Percentiles rank a stretch among this genome's conserved stretches.
phyloP scores from a whole-genome alignment of 192 early-diverging fungal genomes.

The Coemansia sp. region DNA sequence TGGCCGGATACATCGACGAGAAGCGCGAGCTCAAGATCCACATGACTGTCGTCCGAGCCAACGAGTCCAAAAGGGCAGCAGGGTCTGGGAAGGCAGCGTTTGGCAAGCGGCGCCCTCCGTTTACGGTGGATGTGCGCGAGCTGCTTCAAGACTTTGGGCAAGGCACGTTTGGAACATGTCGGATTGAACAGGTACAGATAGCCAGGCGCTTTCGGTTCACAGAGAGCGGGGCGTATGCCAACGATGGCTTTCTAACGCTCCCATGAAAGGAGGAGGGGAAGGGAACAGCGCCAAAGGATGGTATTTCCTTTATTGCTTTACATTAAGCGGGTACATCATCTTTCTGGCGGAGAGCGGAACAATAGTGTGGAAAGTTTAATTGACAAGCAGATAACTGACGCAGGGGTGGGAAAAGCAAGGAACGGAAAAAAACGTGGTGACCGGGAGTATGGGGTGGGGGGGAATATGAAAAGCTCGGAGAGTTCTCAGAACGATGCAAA shows the following conservation, averaged over 20 bases:
- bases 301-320: not conserved
- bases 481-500: not conserved
- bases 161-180: constrained; percentile 35
- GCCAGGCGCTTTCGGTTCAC: constrained; percentile 34
- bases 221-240: constrained; percentile 35
- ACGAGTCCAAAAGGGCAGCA: not conserved
- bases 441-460: too few species aligned
- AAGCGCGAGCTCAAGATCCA: constrained; percentile 43
- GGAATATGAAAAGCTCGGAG: too few species aligned
- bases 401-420: not conserved
- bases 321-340: not conserved
- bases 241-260: constrained; percentile 25
- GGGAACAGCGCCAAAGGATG: too few species aligned
- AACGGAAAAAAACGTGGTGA: not conserved
- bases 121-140: constrained; percentile 24
- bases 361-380: not conserved
- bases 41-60: constrained; percentile 28
- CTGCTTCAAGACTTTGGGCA: constrained; percentile 29
- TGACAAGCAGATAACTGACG: not conserved
- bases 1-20: constrained; percentile 43
- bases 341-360: not conserved
- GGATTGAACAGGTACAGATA: constrained; percentile 43
- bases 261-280: constrained; percentile 12
- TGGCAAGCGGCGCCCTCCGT: not conserved
- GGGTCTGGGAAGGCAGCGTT: not conserved